Conservation (phyloP, 2,329 filamentous ascomycete genomes). For the Pyrenophora tritici-repentis region DNA sequence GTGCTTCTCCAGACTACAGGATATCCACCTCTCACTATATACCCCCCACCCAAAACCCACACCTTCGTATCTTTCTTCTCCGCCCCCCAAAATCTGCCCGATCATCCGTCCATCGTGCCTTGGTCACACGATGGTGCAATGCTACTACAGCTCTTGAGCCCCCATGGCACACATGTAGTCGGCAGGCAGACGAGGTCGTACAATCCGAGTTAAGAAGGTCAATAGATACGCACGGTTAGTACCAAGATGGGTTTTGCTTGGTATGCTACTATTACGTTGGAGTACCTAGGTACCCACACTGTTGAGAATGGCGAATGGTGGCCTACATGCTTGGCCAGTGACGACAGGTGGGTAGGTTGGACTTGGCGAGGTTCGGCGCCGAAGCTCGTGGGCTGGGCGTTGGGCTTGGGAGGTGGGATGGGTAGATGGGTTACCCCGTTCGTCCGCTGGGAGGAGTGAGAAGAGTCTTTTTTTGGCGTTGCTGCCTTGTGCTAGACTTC, state of each 20-base stretch:
- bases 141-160: neutral
- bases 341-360: slow-evolving; percentile 12
- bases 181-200: neutral
- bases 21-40: slow-evolving; percentile 1
- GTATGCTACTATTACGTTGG: neutral
- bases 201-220: slow-evolving; percentile 16
- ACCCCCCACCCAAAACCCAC: neutral
- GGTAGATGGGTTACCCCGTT: slow-evolving; percentile 9
- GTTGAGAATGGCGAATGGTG: slow-evolving; percentile 1
- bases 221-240: slow-evolving; percentile 8
- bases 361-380: slow-evolving; percentile 20
- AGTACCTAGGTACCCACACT: neutral
- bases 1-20: too few relatives aligned
- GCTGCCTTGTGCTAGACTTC: too few relatives aligned
- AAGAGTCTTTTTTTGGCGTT: neutral
- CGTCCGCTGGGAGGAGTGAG: neutral
- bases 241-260: neutral
- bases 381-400: slow-evolving; percentile 10
- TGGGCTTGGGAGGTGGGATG: slow-evolving; percentile 8
- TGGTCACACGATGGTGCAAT: neutral
- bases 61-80: neutral
- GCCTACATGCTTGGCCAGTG: slow-evolving; percentile 21
- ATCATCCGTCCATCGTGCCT: neutral
- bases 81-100: neutral
- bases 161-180: slow-evolving; percentile 3